Conservation (phyloP, 2,329 filamentous ascomycete species). For the Nigrospora sphaerica region DNA sequence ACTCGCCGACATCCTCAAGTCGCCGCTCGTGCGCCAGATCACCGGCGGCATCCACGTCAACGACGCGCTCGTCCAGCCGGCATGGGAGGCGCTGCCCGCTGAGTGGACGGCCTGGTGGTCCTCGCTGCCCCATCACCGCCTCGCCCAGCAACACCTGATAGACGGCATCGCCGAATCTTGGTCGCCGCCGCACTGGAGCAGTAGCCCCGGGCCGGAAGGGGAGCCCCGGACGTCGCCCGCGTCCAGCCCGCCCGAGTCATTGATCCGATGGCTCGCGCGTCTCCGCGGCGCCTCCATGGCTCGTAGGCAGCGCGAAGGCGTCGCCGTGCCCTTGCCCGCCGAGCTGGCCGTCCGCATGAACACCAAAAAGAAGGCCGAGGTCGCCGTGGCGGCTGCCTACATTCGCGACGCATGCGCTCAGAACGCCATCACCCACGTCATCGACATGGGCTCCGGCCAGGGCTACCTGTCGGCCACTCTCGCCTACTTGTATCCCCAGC, state of each 20-base stretch:
- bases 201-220: not conserved
- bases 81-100: constrained; percentile 18
- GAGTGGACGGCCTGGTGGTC: constrained; percentile 24
- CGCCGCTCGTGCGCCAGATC: constrained; percentile 21
- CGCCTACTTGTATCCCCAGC: constrained; percentile 17
- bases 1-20: constrained; percentile 14
- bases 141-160: constrained; percentile 21
- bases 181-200: too few relatives aligned
- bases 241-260: constrained; percentile 10
- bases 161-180: constrained; percentile 15
- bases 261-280: constrained; percentile 14
- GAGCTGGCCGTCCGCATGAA: constrained; percentile 18
- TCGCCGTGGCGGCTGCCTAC: constrained; percentile 17
- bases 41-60: constrained; percentile 27
- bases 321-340: constrained; percentile 10
- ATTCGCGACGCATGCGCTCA: constrained; percentile 14
- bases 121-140: constrained; percentile 17
- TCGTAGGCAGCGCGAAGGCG: constrained; percentile 11
- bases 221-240: not conserved
- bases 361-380: constrained; percentile 21
- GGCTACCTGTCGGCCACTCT: constrained; percentile 22
- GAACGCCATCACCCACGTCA: constrained; percentile 15
- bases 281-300: constrained; percentile 16
- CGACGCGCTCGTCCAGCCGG: constrained; percentile 21
- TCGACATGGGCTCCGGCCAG: constrained; percentile 18